A percentile compares a stretch with the other conserved stretches of the same genome.
Conservation (phyloP, 441 rosid species). For the Croton setiger region DNA sequence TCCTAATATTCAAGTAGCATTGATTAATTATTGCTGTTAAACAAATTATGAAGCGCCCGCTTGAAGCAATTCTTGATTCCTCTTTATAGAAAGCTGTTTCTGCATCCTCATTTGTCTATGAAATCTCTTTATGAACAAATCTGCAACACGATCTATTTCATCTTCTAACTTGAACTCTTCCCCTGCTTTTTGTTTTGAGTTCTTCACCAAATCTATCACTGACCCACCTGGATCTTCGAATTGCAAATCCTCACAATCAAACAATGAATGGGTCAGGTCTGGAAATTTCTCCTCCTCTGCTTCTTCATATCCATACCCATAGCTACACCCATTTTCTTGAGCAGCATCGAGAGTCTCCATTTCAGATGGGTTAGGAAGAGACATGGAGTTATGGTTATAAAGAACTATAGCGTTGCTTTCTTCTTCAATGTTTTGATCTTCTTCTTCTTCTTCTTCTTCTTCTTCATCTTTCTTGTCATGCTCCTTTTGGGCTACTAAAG, state of each 20-base stretch:
- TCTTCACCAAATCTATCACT: slow-evolving; percentile 69
- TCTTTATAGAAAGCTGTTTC: slow-evolving; percentile 62
- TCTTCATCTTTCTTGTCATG: slow-evolving; percentile 12
- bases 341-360: background rate
- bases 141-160: slow-evolving; percentile 75
- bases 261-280: slow-evolving; percentile 49
- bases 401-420: slow-evolving; percentile 31
- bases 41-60: slow-evolving; percentile 13
- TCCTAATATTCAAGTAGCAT: background rate
- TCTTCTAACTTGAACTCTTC: slow-evolving; percentile 73
- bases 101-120: slow-evolving; percentile 71
- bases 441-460: slow-evolving; percentile 14
- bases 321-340: background rate
- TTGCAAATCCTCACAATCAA: slow-evolving; percentile 26
- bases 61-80: slow-evolving; percentile 35
- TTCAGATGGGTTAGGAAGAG: slow-evolving; percentile 27
- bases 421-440: slow-evolving; percentile 8
- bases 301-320: slow-evolving; percentile 7
- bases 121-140: slow-evolving; percentile 65
- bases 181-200: slow-evolving; percentile 51
- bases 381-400: slow-evolving; percentile 22
- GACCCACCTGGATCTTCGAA: slow-evolving; percentile 52
- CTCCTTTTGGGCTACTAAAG: slow-evolving; percentile 23
- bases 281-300: slow-evolving; percentile 38
- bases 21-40: background rate